These are phyloP conservation scores for Babesia microti DNA, from an alignment of 169 alveolate species.

Conservation along the genomic window DNA sequence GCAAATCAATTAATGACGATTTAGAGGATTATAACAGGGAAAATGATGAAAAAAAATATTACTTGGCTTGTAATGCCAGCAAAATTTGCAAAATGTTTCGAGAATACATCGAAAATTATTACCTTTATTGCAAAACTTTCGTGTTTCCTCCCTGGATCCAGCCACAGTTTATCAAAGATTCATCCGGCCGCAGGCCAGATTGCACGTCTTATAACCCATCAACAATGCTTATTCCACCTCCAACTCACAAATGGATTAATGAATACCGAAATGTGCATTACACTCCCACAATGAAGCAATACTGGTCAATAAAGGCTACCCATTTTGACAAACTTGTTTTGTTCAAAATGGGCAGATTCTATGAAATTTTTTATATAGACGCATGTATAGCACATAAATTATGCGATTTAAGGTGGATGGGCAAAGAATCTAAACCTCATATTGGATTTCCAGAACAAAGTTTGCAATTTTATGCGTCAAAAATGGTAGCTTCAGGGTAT, in stretches of 20 bases:
- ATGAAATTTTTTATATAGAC: constrained; percentile 83
- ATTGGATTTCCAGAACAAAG: constrained; percentile 98
- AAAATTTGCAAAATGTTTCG: constrained; percentile 23
- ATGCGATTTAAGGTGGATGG: constrained; percentile 95
- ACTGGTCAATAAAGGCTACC: constrained; percentile 88
- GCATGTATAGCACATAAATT: constrained; percentile 87
- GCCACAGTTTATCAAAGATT: constrained; percentile 69
- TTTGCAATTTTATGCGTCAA: constrained; percentile 81
- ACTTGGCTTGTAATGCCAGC: constrained; percentile 32
- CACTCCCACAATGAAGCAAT: constrained; percentile 96
- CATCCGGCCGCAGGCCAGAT: constrained; percentile 70
- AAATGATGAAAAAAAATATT: constrained; percentile 24
- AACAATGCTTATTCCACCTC: constrained; percentile 85
- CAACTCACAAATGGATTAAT: constrained; percentile 64
- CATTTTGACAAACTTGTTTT: constrained; percentile 91
- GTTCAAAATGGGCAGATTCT: constrained; percentile 93
- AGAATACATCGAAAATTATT: constrained; percentile 51
- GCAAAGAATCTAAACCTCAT: constrained; percentile 90
- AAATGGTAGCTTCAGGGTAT: constrained; percentile 83
- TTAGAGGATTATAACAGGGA: too few relatives aligned
- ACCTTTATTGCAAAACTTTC: constrained; percentile 46
- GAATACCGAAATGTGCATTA: constrained; percentile 68
- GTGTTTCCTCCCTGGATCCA: constrained; percentile 67
- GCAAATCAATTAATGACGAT: too few relatives aligned
- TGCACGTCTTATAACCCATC: constrained; percentile 82